Conservation (phyloP, 352 stramenopile species). For the Lagenidium giganteum region DNA sequence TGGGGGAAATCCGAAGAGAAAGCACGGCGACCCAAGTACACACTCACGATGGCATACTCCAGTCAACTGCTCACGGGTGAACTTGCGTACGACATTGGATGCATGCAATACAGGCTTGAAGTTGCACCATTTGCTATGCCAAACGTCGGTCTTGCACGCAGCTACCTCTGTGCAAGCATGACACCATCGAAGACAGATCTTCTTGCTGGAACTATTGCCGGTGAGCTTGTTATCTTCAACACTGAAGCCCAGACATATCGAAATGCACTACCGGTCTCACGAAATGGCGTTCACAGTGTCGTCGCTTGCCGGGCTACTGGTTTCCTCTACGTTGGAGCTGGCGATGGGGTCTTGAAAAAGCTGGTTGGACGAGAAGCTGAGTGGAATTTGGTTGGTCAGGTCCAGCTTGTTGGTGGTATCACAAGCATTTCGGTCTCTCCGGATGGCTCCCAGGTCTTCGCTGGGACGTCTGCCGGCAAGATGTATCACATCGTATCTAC, state of each 20-base stretch:
- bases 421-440: slow-evolving; percentile 64
- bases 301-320: slow-evolving; percentile 49
- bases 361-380: slow-evolving; percentile 68
- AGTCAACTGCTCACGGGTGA: slow-evolving; percentile 59
- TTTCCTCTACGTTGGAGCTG: slow-evolving; percentile 77
- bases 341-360: slow-evolving; percentile 85
- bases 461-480: slow-evolving; percentile 67
- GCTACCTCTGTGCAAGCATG: slow-evolving; percentile 62
- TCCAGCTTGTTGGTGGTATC: slow-evolving; percentile 78
- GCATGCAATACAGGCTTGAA: slow-evolving; percentile 79
- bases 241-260: slow-evolving; percentile 58
- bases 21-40: slow-evolving; percentile 58
- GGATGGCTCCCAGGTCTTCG: slow-evolving; percentile 50
- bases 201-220: slow-evolving; percentile 54
- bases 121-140: slow-evolving; percentile 61
- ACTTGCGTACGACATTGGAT: slow-evolving; percentile 64
- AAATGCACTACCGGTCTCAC: slow-evolving; percentile 50
- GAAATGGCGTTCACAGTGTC: slow-evolving; percentile 76
- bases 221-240: slow-evolving; percentile 87
- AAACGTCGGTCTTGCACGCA: slow-evolving; percentile 63
- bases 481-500: slow-evolving; percentile 55
- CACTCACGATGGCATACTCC: slow-evolving; percentile 56
- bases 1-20: slow-evolving; percentile 70
- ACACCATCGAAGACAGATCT: slow-evolving; percentile 46
- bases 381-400: slow-evolving; percentile 79